Base-by-base conservation (phyloP, 108 stramenopile genomes). In the Seminavis robusta region DNA sequence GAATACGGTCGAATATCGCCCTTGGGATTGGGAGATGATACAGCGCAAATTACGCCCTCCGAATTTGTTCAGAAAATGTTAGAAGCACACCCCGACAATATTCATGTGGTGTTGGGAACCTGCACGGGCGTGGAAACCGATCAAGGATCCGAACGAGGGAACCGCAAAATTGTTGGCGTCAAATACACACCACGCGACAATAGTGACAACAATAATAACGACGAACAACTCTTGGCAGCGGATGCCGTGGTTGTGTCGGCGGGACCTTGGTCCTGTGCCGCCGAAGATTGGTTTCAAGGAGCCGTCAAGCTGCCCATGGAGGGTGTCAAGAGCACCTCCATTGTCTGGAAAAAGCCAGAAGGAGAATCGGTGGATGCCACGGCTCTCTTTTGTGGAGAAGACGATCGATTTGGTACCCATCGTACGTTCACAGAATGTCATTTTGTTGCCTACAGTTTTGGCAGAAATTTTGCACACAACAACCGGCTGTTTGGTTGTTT, bases 311-410 rank as follows among this genome's bases (percentile, higher is more conserved):
- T 93, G 19, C 91, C 91, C 11, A 93, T 93, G 87, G 88, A 88
- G 61, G 91, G 91, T 10, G 72, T 93, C 33, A 93, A 93, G 51
- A 73, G 69, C 23, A 92, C 91, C 1, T 80, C 76, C 33, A 89
- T 93, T 70, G 88, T 93, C 6, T 89, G 85, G 87, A 87, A 84
- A 46, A 67, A 84, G 40, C 80, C 77, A 17, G 58, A 72, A 15
- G 78, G 59, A 1, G 73, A 79, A 9, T 25, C 47, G 16, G 82
- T 91, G 2, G 95, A 96, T 52, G 94, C 95, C 0, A 95, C 90
- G 42, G 98, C 97, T 0, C 67, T 95, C 15, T 98, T 98, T 65
- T 97, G 97, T 73, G 96, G 86, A 19, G 96, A 97, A 61, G 94
- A 98, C 59, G 36, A 81, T 56, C 69, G 78, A 33, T 93, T 78